Evolutionary conservation across 345 rosid species (phyloP), one percentile per base, ranked within the genome.

Genomic region (Limnanthes douglasii): DNA sequence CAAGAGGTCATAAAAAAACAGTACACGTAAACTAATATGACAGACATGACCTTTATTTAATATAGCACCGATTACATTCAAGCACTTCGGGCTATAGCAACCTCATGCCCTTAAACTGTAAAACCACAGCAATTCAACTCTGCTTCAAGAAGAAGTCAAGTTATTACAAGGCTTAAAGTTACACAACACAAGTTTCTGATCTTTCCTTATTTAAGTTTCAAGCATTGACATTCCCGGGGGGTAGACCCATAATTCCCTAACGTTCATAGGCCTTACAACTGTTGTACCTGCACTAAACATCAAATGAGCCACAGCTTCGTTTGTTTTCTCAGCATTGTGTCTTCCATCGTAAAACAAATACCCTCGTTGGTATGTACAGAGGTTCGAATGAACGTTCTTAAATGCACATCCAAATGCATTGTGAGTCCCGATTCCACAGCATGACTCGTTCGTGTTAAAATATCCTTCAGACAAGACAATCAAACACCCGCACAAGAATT

Each of bases 261-360:
- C 8, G 14, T 32, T 57, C 56, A 50, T 50, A 0, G 62, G 62
- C 8, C 37, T 26, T 4, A 57, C 33, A 9, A 57, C 46, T 24
- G 13, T 34, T 15, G 56, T 28, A 29, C 50, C 57, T 12, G 57
- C 52, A 24, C 57, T 56, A 18, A 44, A 50, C 2, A 57, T 43
- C 3, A 58, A 14, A 23, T 16, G 41, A 6, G 58, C 54, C 0
- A 58, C 5, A 6, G 26, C 50, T 46, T 35, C 4, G 26, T 58
- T 20, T 4, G 64, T 58, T 20, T 36, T 58, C 49, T 58, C 58
- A 1, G 64, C 46, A 44, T 31, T 58, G 45, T 58, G 58, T 19
- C 54, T 48, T 24, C 58, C 64, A 13, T 58, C 58, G 10, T 38
- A 58, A 43, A 51, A 58, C 21, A 58, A 17, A 32, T 34, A 58